A percentile compares a stretch with the other conserved stretches of the same genome.
Evolutionary conservation across 208 protist genomes (phyloP).

Genomic region (Trypanosoma theileri): DNA sequence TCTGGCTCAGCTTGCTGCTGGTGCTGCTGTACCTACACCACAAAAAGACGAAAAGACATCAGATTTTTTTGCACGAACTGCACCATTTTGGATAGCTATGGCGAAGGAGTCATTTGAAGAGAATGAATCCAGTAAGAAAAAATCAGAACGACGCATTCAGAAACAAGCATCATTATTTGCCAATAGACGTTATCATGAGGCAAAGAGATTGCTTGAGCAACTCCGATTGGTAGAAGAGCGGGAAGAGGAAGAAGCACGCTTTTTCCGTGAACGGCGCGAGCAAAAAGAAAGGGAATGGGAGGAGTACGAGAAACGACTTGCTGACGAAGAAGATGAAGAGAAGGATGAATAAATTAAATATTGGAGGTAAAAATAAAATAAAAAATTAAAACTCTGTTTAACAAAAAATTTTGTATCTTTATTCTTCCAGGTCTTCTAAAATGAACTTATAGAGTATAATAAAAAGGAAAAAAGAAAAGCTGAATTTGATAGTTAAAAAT

Average conservation of each 20-base stretch:
- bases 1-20: constrained; percentile 68
- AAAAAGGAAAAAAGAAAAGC: no score
- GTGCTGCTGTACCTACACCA: constrained; percentile 68
- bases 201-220: constrained; percentile 70
- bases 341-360: constrained; percentile 3
- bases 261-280: constrained; percentile 65
- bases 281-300: constrained; percentile 85
- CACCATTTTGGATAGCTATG: constrained; percentile 65
- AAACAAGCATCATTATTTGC: constrained; percentile 57
- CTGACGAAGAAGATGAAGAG: constrained; percentile 31
- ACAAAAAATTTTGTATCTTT: no score
- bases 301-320: constrained; percentile 31
- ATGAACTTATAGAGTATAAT: no score
- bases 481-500: no score
- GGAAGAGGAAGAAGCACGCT: constrained; percentile 70
- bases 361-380: neutral
- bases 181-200: constrained; percentile 60
- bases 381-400: no score
- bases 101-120: constrained; percentile 61
- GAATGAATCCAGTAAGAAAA: neutral
- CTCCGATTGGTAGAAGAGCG: constrained; percentile 81
- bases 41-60: constrained; percentile 48
- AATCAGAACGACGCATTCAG: constrained; percentile 30
- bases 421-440: no score
- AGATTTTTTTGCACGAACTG: constrained; percentile 62